Conservation (phyloP, 345 rosid species). For the Lepidium aucheri region DNA sequence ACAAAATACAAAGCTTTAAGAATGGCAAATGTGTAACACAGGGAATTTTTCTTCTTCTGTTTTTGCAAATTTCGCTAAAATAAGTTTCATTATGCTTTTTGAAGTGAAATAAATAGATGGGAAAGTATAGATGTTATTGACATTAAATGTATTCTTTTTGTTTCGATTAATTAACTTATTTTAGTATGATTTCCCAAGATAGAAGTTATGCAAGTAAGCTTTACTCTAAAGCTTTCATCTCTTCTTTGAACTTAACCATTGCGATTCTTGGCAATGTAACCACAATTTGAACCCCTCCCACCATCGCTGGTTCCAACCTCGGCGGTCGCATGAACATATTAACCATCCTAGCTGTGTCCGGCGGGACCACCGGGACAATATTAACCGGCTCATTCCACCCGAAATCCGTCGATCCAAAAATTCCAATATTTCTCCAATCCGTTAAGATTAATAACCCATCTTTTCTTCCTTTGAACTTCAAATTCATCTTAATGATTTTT, state of each 20-base stretch:
- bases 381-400: slow-evolving; percentile 23
- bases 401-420: slow-evolving; percentile 20
- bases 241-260: slow-evolving; percentile 10
- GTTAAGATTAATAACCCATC: slow-evolving; percentile 11
- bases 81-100: no score
- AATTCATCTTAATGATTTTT: neutral
- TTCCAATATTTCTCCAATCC: slow-evolving; percentile 15
- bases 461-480: neutral
- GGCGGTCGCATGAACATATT: slow-evolving; percentile 14
- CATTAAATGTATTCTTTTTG: no score
- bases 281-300: slow-evolving; percentile 8
- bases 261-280: slow-evolving; percentile 12
- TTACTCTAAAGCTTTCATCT: neutral
- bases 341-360: neutral
- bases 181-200: neutral
- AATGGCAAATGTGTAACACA: no score
- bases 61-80: no score
- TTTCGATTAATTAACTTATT: no score
- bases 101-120: no score
- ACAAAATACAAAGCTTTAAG: no score
- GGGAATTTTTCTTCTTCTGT: no score
- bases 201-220: neutral
- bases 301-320: slow-evolving; percentile 6
- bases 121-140: no score
- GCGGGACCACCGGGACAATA: slow-evolving; percentile 7